Evolutionary conservation across 345 rosid species (phyloP).

Genomic region (Heritiera littoralis): DNA sequence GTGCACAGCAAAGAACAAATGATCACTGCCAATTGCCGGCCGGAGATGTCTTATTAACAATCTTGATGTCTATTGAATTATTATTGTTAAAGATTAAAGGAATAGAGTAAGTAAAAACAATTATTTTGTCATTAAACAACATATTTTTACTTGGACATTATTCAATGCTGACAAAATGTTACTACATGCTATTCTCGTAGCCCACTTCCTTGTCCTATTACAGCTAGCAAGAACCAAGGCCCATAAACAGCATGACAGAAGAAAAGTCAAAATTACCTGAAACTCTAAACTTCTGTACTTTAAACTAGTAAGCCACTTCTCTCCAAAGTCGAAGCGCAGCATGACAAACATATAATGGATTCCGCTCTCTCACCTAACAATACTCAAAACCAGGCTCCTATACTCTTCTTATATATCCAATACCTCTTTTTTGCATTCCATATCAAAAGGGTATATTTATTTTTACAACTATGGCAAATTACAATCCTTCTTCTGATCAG

Average conservation of each 20-base stretch:
- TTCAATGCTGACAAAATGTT: neutral
- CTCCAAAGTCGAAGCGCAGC: neutral
- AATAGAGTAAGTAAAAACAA: neutral
- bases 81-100: neutral
- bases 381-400: neutral
- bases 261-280: neutral
- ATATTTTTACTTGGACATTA: neutral
- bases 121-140: neutral
- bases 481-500: conserved; percentile 21
- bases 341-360: neutral
- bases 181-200: too few species aligned
- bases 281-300: neutral
- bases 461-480: neutral
- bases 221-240: neutral
- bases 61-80: too few species aligned
- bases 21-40: neutral
- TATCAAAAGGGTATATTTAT: conserved; percentile 11
- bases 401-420: neutral
- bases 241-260: neutral
- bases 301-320: neutral
- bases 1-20: neutral
- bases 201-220: too few species aligned
- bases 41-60: neutral
- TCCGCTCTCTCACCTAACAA: neutral
- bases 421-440: neutral